Percentiles rank a stretch among this genome's conserved stretches.
Conservation (phyloP, 352 stramenopile species). For the Saprolegnia parasitica region DNA sequence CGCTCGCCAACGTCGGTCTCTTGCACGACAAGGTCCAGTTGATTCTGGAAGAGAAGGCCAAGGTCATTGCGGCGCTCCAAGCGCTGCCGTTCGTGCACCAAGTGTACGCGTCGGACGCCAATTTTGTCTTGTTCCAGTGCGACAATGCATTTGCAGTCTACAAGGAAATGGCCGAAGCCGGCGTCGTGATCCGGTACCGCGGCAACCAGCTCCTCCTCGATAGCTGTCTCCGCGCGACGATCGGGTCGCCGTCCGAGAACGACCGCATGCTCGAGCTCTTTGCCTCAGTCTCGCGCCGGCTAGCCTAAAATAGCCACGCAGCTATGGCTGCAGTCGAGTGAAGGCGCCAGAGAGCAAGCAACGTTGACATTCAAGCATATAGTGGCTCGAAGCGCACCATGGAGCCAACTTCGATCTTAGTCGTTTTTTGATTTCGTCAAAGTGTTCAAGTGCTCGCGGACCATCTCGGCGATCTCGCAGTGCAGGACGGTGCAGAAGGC, state of each 20-base stretch:
- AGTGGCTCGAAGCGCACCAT: conserved; percentile 2
- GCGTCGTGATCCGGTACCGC: conserved; percentile 95
- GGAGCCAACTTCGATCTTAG: not conserved
- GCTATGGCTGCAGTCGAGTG: no score
- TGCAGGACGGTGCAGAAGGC: conserved; percentile 26
- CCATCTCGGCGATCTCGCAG: conserved; percentile 18
- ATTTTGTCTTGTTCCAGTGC: conserved; percentile 94
- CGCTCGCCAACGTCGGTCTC: conserved; percentile 36
- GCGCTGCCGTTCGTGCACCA: conserved; percentile 89
- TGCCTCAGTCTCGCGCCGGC: conserved; percentile 22
- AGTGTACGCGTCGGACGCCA: conserved; percentile 94
- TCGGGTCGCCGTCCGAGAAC: conserved; percentile 93
- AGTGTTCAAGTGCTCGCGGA: not conserved
- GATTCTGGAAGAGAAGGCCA: conserved; percentile 66
- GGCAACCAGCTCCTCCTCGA: conserved; percentile 95
- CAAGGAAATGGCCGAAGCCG: conserved; percentile 88
- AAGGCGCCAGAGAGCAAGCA: no score
- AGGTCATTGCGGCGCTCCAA: conserved; percentile 78
- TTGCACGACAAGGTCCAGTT: conserved; percentile 37
- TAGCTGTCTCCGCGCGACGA: conserved; percentile 93
- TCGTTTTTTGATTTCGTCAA: not conserved
- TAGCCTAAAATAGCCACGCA: no score
- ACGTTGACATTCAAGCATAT: not conserved
- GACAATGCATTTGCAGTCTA: conserved; percentile 89
- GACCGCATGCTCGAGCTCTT: conserved; percentile 88